Conservation (phyloP, 2,329 filamentous ascomycete species). For the Pyrenochaeta sp. region DNA sequence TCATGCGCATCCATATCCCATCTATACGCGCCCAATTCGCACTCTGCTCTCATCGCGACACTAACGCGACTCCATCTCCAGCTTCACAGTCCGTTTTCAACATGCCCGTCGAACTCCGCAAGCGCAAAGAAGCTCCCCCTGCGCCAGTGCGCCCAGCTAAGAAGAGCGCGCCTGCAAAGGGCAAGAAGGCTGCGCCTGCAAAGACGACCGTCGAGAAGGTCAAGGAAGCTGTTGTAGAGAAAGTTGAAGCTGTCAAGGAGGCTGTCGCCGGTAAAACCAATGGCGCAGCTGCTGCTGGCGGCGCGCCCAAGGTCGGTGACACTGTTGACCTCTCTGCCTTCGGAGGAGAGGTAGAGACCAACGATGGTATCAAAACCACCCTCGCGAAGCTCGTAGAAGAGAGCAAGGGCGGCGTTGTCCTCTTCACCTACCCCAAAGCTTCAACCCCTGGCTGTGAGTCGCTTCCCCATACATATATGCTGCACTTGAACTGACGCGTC, state of each 20-base stretch:
- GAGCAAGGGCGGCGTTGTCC: slow-evolving; percentile 84
- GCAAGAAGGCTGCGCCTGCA: slow-evolving; percentile 35
- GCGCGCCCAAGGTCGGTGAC: slow-evolving; percentile 56
- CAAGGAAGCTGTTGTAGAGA: slow-evolving; percentile 41
- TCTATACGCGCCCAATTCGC: slow-evolving; percentile 6
- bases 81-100: slow-evolving; percentile 30
- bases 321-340: slow-evolving; percentile 63
- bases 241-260: slow-evolving; percentile 42
- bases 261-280: slow-evolving; percentile 39
- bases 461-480: background rate
- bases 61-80: slow-evolving; percentile 27
- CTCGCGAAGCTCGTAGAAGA: slow-evolving; percentile 81
- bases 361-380: slow-evolving; percentile 81
- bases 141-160: slow-evolving; percentile 57
- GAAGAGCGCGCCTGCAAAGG: slow-evolving; percentile 55
- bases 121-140: slow-evolving; percentile 65
- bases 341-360: slow-evolving; percentile 77
- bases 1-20: background rate
- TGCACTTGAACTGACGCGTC: slow-evolving; percentile 15
- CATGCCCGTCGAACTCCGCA: slow-evolving; percentile 66
- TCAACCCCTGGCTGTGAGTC: slow-evolving; percentile 91
- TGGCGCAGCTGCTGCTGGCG: slow-evolving; percentile 24
- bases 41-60: slow-evolving; percentile 24
- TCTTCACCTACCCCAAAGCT: slow-evolving; percentile 96
- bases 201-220: slow-evolving; percentile 46